Evolutionary conservation across 2,329 filamentous ascomycete species (phyloP).

Genomic region (Xylaria sp.): DNA sequence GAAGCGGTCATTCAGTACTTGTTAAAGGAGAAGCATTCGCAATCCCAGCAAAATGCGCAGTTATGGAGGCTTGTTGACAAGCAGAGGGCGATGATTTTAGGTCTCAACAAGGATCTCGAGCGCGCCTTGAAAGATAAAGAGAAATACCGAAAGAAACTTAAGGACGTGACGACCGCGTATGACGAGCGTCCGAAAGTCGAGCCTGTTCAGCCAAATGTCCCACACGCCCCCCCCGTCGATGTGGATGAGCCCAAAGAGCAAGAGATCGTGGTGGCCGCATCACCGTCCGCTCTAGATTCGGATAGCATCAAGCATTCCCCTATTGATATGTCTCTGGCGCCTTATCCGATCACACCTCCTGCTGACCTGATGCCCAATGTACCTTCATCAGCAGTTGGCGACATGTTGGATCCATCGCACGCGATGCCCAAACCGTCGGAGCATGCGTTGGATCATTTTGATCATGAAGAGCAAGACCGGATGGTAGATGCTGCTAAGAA

Average conservation of each 20-base stretch:
- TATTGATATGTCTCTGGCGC: slow-evolving; percentile 61
- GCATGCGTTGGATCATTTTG: slow-evolving; percentile 59
- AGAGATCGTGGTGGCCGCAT: slow-evolving; percentile 45
- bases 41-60: slow-evolving; percentile 86
- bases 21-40: slow-evolving; percentile 87
- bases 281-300: slow-evolving; percentile 51
- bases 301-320: slow-evolving; percentile 59
- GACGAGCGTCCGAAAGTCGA: slow-evolving; percentile 30
- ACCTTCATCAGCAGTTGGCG: slow-evolving; percentile 48
- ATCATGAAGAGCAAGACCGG: slow-evolving; percentile 57
- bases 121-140: slow-evolving; percentile 92
- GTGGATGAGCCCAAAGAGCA: slow-evolving; percentile 37
- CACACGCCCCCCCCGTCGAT: slow-evolving; percentile 30
- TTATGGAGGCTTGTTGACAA: slow-evolving; percentile 96
- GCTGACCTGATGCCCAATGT: slow-evolving; percentile 50
- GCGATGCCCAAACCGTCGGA: slow-evolving; percentile 64
- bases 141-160: slow-evolving; percentile 86
- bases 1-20: slow-evolving; percentile 88
- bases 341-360: slow-evolving; percentile 67
- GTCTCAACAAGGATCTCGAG: slow-evolving; percentile 92
- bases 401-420: slow-evolving; percentile 59
- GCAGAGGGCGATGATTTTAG: slow-evolving; percentile 89
- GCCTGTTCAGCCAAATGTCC: slow-evolving; percentile 22
- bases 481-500: slow-evolving; percentile 50
- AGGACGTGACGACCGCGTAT: slow-evolving; percentile 63